A percentile compares a stretch with the other conserved stretches of the same genome.
Conservation (phyloP, 371 early-diverging fungal genomes). For the Batkoa obscura region DNA sequence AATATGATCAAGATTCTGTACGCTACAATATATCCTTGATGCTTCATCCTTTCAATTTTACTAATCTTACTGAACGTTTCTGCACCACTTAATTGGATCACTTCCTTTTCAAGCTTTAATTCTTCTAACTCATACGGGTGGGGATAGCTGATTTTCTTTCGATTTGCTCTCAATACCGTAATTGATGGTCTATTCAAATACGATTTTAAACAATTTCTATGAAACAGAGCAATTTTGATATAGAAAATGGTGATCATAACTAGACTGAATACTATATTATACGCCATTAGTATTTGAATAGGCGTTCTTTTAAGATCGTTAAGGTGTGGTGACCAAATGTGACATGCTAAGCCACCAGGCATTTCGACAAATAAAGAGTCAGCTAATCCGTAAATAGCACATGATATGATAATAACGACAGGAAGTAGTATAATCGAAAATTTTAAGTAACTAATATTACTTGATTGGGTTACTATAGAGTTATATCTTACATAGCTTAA, state of each 20-base stretch:
- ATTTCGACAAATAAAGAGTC: not conserved
- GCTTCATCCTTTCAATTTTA: too few species aligned
- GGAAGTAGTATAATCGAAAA: too few species aligned
- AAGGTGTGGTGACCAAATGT: not conserved
- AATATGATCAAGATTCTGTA: not conserved
- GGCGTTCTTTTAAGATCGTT: not conserved
- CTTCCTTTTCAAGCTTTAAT: not conserved
- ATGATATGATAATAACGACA: not conserved
- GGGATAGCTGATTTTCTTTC: not conserved
- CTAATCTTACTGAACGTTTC: not conserved
- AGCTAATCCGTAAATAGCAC: not conserved
- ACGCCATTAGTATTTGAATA: not conserved
- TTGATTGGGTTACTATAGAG: not conserved
- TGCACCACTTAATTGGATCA: not conserved
- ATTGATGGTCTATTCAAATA: too few species aligned
- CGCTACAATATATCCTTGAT: not conserved
- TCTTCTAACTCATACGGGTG: not conserved
- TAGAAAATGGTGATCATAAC: not conserved
- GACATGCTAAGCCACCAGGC: slow-evolving; percentile 2
- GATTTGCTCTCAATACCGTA: too few species aligned
- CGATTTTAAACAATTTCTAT: not conserved
- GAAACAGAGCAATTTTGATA: not conserved
- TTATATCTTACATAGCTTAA: not conserved
- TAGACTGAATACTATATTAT: not conserved
- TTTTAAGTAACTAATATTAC: not conserved